Evolutionary conservation across 352 stramenopile species (phyloP).

Genomic region (Aphanomyces cochlioides): DNA sequence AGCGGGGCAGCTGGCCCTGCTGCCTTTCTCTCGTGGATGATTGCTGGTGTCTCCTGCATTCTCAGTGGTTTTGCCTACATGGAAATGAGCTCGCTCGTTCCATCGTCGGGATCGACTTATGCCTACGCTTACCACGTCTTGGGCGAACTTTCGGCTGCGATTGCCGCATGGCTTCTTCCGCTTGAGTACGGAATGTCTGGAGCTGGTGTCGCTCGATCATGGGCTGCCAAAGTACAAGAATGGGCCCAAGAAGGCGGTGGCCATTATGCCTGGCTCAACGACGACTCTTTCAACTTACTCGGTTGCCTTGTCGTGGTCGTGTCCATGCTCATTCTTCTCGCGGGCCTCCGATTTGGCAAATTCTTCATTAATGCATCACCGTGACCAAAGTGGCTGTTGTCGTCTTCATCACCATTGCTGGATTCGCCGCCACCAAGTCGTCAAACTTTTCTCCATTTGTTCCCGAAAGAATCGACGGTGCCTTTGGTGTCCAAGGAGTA

Average conservation of each 20-base stretch:
- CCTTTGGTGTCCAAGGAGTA: slow-evolving; percentile 42
- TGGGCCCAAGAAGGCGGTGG: slow-evolving; percentile 47
- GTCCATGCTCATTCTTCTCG: slow-evolving; percentile 64
- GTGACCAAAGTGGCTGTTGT: slow-evolving; percentile 81
- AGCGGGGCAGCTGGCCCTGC: slow-evolving; percentile 67
- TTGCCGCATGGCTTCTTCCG: slow-evolving; percentile 83
- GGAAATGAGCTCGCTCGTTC: slow-evolving; percentile 83
- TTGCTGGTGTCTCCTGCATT: slow-evolving; percentile 76
- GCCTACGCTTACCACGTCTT: slow-evolving; percentile 90
- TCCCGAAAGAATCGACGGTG: slow-evolving; percentile 35
- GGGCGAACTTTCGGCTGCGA: slow-evolving; percentile 87
- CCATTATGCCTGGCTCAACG: slow-evolving; percentile 56
- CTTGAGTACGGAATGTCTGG: slow-evolving; percentile 91
- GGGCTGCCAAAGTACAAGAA: slow-evolving; percentile 86
- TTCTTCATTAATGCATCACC: slow-evolving; percentile 84
- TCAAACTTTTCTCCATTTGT: slow-evolving; percentile 85
- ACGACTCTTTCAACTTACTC: slow-evolving; percentile 51
- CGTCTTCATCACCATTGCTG: slow-evolving; percentile 88
- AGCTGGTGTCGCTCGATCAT: slow-evolving; percentile 88
- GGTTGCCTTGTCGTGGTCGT: slow-evolving; percentile 65
- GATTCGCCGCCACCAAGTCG: slow-evolving; percentile 74
- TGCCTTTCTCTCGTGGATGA: slow-evolving; percentile 73
- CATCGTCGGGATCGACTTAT: slow-evolving; percentile 88
- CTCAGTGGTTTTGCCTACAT: slow-evolving; percentile 87
- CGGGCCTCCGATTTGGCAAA: slow-evolving; percentile 86